Conservation (phyloP, 768 basidiomycete species). For the Suillus decipiens region DNA sequence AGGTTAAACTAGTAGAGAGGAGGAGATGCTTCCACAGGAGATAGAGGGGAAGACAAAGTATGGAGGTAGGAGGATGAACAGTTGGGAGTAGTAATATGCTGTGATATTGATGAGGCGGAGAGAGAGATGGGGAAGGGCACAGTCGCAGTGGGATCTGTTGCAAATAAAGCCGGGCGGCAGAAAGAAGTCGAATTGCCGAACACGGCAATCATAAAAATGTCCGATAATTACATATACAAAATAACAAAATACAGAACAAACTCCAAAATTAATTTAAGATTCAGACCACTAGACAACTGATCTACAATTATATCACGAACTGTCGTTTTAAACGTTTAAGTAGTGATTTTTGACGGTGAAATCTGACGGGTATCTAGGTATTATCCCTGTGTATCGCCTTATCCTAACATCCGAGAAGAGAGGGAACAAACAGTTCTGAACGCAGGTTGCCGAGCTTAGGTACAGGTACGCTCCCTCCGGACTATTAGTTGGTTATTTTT, state of each 20-base stretch:
- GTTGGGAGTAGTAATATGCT: slow-evolving; percentile 17
- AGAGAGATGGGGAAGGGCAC: slow-evolving; percentile 32
- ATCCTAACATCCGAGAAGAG: slow-evolving; percentile 5
- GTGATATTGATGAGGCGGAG: slow-evolving; percentile 33
- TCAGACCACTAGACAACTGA: too few relatives aligned
- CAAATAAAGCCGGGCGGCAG: slow-evolving; percentile 42
- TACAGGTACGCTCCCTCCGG: slow-evolving; percentile 9
- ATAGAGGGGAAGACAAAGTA: not conserved
- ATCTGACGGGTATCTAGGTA: not conserved
- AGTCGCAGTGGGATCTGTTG: slow-evolving; percentile 39
- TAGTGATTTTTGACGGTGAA: not conserved
- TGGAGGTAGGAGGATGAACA: slow-evolving; percentile 6
- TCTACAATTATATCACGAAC: not conserved
- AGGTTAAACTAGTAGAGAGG: slow-evolving; percentile 13
- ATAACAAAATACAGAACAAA: slow-evolving; percentile 14
- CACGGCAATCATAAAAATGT: slow-evolving; percentile 38
- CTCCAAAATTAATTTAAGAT: not conserved
- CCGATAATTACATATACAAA: slow-evolving; percentile 32
- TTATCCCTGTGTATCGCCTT: slow-evolving; percentile 2
- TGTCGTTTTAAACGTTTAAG: too few relatives aligned
- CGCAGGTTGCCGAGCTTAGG: slow-evolving; percentile 9
- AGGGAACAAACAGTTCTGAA: slow-evolving; percentile 4
- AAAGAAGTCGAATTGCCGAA: slow-evolving; percentile 39
- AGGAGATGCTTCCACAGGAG: not conserved
- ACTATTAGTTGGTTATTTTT: slow-evolving; percentile 12